Percentiles rank a stretch among this genome's conserved stretches.
phyloP scores from a whole-genome alignment of 805 yeast genomes.

The Lachancea cidri region DNA sequence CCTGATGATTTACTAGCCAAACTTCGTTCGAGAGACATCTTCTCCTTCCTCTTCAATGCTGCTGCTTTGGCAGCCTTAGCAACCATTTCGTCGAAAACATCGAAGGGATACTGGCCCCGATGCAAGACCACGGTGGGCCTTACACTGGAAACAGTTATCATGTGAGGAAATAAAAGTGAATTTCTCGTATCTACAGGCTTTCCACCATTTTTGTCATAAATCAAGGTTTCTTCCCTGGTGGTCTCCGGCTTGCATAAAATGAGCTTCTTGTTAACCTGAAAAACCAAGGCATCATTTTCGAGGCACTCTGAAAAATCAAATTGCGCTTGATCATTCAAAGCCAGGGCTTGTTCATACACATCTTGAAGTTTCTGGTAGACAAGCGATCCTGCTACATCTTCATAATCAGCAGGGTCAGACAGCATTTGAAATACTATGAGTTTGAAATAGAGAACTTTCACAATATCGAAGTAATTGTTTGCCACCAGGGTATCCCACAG shows the following conservation, averaged over 20 bases:
- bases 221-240: slow-evolving; percentile 12
- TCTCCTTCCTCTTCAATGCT: slow-evolving; percentile 11
- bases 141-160: slow-evolving; percentile 13
- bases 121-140: slow-evolving; percentile 17
- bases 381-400: background rate
- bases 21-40: background rate
- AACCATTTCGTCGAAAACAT: slow-evolving; percentile 24
- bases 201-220: slow-evolving; percentile 10
- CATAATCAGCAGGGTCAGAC: background rate
- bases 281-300: slow-evolving; percentile 14
- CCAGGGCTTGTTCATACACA: slow-evolving; percentile 1
- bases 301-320: background rate
- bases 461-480: slow-evolving; percentile 15
- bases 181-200: slow-evolving; percentile 5
- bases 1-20: background rate
- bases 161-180: slow-evolving; percentile 13
- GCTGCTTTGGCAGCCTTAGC: slow-evolving; percentile 14
- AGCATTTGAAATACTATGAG: slow-evolving; percentile 10
- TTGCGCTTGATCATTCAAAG: background rate
- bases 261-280: slow-evolving; percentile 24
- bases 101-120: slow-evolving; percentile 25
- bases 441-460: slow-evolving; percentile 8
- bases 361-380: slow-evolving; percentile 1
- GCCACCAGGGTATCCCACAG: slow-evolving; percentile 17
- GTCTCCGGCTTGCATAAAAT: slow-evolving; percentile 14